phyloP scores from a whole-genome alignment of 2,329 filamentous ascomycete genomes.

The Monilinia fructicola region DNA sequence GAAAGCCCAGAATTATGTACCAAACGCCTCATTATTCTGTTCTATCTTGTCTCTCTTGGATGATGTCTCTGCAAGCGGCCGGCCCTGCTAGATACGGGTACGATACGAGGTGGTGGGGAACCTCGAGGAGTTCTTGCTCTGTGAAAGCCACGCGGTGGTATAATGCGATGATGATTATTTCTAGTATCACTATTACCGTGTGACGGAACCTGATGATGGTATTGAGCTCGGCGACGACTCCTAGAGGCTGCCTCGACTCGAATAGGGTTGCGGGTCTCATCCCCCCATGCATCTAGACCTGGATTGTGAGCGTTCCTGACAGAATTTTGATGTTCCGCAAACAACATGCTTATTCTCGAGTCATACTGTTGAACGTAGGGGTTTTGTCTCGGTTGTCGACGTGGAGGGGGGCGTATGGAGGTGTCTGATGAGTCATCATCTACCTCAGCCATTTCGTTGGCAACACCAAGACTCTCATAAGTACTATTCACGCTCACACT shows the following conservation, averaged over 20 bases:
- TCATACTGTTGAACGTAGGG: constrained; percentile 33
- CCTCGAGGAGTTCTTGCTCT: constrained; percentile 34
- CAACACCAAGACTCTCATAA: constrained; percentile 32
- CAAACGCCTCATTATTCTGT: constrained; percentile 16
- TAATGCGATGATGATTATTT: constrained; percentile 20
- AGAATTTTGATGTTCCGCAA: constrained; percentile 38
- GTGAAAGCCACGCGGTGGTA: constrained; percentile 30
- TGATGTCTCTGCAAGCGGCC: constrained; percentile 32
- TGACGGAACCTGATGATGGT: constrained; percentile 9
- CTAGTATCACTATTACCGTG: not conserved
- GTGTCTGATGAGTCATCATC: constrained; percentile 36
- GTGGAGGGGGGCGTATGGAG: constrained; percentile 33
- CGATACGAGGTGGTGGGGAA: constrained; percentile 33
- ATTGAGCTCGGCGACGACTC: constrained; percentile 14
- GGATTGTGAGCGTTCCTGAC: constrained; percentile 17
- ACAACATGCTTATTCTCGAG: constrained; percentile 38
- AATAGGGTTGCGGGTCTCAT: constrained; percentile 6
- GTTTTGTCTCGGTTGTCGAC: constrained; percentile 30
- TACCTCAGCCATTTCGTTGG: constrained; percentile 34
- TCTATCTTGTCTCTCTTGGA: constrained; percentile 13
- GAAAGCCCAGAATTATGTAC: constrained; percentile 18
- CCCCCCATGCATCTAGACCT: constrained; percentile 18
- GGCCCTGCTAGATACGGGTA: constrained; percentile 31
- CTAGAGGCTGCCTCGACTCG: constrained; percentile 24
- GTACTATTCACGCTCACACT: constrained; percentile 21